These are phyloP conservation scores for Fusarium nodosum DNA, from an alignment of 2,329 filamentous ascomycete species.

Conservation along the genomic window DNA sequence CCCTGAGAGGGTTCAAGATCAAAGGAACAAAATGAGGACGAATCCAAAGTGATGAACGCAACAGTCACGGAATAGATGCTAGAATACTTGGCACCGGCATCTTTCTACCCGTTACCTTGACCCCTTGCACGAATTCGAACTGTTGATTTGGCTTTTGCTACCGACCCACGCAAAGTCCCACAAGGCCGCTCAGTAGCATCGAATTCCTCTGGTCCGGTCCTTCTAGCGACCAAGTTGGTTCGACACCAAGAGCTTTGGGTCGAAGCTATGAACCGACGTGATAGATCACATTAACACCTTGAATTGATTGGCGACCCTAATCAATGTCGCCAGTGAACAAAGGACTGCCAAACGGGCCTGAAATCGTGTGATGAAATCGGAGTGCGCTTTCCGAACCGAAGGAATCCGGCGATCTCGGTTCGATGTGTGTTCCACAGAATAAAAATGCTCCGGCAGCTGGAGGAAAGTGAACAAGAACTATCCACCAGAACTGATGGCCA, in stretches of 20 bases:
- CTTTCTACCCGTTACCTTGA: conserved; percentile 23
- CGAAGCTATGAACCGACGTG: conserved; percentile 29
- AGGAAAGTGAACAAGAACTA: conserved; percentile 16
- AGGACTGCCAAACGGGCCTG: conserved; percentile 8
- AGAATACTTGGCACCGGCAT: conserved; percentile 24
- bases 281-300: conserved; percentile 28
- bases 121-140: conserved; percentile 6
- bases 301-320: conserved; percentile 16
- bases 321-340: background rate
- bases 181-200: conserved; percentile 22
- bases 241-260: conserved; percentile 29
- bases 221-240: conserved; percentile 22
- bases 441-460: background rate
- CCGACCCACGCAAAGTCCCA: conserved; percentile 27
- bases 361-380: conserved; percentile 17
- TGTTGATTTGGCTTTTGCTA: conserved; percentile 25
- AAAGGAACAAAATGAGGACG: conserved; percentile 5
- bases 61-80: conserved; percentile 7
- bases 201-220: conserved; percentile 9
- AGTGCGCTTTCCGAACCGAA: conserved; percentile 13
- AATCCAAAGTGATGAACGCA: conserved; percentile 2
- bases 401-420: conserved; percentile 4
- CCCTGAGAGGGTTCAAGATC: conserved; percentile 14
- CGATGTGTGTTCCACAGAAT: background rate
- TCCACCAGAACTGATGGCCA: background rate